A percentile compares a stretch with the other conserved stretches of the same genome.
These are phyloP conservation scores for Tinospora cordifolia DNA, from an alignment of 164 flowering plant genomes.

Conservation along the genomic window DNA sequence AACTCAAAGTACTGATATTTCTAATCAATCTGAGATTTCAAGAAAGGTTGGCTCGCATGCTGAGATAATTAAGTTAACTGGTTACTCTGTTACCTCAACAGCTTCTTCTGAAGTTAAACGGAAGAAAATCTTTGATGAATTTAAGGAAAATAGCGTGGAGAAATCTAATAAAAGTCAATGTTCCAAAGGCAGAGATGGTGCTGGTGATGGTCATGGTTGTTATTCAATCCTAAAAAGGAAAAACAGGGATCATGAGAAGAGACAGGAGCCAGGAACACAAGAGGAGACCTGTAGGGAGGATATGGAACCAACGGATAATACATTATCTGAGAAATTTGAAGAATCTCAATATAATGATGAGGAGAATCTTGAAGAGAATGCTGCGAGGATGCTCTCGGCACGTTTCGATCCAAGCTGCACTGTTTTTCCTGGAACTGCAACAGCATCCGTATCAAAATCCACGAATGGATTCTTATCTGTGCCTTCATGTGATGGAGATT, in stretches of 20 bases:
- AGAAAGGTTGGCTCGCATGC: slow-evolving; percentile 20
- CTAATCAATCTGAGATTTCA: slow-evolving; percentile 3
- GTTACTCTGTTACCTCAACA: slow-evolving; percentile 14
- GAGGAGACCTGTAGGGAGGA: slow-evolving; percentile 18
- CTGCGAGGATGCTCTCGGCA: slow-evolving; percentile 96
- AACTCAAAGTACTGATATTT: slow-evolving; percentile 14
- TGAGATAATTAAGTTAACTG: slow-evolving; percentile 19
- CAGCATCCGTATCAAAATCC: slow-evolving; percentile 25
- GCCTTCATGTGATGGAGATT: slow-evolving; percentile 23
- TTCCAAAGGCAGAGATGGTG: slow-evolving; percentile 23
- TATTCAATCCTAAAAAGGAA: slow-evolving; percentile 23
- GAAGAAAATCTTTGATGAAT: slow-evolving; percentile 28
- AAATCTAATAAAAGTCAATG: slow-evolving; percentile 20
- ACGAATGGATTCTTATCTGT: slow-evolving; percentile 29
- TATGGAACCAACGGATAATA: slow-evolving; percentile 18
- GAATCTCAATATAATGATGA: slow-evolving; percentile 55
- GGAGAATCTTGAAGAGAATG: slow-evolving; percentile 94
- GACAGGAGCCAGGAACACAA: slow-evolving; percentile 17
- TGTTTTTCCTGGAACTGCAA: slow-evolving; percentile 40
- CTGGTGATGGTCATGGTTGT: slow-evolving; percentile 18
- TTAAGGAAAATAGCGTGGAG: slow-evolving; percentile 25
- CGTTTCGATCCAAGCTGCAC: slow-evolving; percentile 87
- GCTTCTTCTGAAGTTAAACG: slow-evolving; percentile 13
- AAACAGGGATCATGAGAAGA: slow-evolving; percentile 27
- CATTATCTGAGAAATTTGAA: slow-evolving; percentile 13